phyloP scores from a whole-genome alignment of 768 basidiomycete genomes.

The Phaffia australis region DNA sequence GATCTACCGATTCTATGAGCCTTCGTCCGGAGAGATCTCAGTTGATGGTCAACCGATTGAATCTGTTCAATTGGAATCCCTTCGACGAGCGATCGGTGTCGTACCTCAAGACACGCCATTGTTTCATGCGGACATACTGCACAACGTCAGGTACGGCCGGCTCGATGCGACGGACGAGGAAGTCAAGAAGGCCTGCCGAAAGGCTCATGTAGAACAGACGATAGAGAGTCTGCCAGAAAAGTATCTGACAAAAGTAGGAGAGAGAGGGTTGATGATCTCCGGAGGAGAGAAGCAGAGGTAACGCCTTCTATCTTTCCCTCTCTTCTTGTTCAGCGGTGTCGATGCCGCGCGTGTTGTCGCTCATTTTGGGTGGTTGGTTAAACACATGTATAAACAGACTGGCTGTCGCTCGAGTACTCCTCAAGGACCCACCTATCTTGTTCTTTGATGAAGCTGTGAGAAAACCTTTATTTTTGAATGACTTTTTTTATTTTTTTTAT shows the following conservation, averaged over 20 bases:
- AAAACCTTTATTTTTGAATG: too few species aligned
- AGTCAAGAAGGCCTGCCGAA: slow-evolving; percentile 67
- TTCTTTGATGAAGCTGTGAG: slow-evolving; percentile 97
- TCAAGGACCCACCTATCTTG: slow-evolving; percentile 89
- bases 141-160: slow-evolving; percentile 87
- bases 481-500: not conserved
- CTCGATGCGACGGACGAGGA: slow-evolving; percentile 80
- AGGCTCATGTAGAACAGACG: slow-evolving; percentile 77
- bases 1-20: slow-evolving; percentile 88
- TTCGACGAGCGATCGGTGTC: slow-evolving; percentile 71
- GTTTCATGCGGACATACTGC: slow-evolving; percentile 89
- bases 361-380: not conserved
- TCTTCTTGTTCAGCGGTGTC: not conserved
- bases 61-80: slow-evolving; percentile 56
- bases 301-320: not conserved
- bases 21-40: slow-evolving; percentile 63
- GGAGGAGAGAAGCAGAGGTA: slow-evolving; percentile 92
- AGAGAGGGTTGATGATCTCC: slow-evolving; percentile 93
- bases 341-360: not conserved
- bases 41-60: slow-evolving; percentile 76
- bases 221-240: slow-evolving; percentile 71
- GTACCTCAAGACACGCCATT: slow-evolving; percentile 94
- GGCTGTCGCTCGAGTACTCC: slow-evolving; percentile 79
- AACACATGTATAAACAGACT: slow-evolving; percentile 36
- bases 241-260: slow-evolving; percentile 84